Evolutionary conservation across 228 moss, liverwort and hornwort species (phyloP).

Genomic region (Sphagnum fallax): DNA sequence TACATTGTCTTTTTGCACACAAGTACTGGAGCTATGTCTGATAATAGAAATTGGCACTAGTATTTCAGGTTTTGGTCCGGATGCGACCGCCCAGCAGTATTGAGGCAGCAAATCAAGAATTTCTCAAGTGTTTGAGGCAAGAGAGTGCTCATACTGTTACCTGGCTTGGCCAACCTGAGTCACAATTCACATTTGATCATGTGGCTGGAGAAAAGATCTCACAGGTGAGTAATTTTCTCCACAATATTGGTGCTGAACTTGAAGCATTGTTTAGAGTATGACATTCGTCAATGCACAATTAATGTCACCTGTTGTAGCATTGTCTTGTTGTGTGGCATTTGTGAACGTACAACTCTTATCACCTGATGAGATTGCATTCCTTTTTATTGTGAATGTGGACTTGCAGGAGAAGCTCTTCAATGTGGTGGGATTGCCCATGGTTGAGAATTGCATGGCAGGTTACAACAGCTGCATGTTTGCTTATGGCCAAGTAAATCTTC

Average conservation of each 20-base stretch:
- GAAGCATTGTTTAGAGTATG: too few relatives aligned
- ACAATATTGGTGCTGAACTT: too few relatives aligned
- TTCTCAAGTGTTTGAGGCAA: constrained; percentile 63
- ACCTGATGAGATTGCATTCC: too few relatives aligned
- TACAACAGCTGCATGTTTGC: constrained; percentile 99
- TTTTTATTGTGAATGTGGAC: neutral
- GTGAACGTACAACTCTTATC: too few relatives aligned
- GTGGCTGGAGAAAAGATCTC: constrained; percentile 83
- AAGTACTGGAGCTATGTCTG: neutral
- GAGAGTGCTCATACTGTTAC: constrained; percentile 79
- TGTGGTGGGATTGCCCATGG: constrained; percentile 91
- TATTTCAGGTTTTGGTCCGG: constrained; percentile 75
- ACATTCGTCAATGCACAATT: too few relatives aligned
- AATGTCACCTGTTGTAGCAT: too few relatives aligned
- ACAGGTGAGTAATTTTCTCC: constrained; percentile 41
- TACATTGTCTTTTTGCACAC: neutral
- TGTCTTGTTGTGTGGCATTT: too few relatives aligned
- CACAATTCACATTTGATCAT: constrained; percentile 90
- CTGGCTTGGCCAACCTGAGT: constrained; percentile 87
- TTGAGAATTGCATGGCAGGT: constrained; percentile 94
- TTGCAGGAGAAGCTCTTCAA: constrained; percentile 82
- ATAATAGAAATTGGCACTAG: neutral
- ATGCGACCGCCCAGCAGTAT: constrained; percentile 61
- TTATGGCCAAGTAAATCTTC: constrained; percentile 54
- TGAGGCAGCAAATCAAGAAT: constrained; percentile 51